Conservation (phyloP, 371 early-diverging fungal species). For the Mortierella sp. region DNA sequence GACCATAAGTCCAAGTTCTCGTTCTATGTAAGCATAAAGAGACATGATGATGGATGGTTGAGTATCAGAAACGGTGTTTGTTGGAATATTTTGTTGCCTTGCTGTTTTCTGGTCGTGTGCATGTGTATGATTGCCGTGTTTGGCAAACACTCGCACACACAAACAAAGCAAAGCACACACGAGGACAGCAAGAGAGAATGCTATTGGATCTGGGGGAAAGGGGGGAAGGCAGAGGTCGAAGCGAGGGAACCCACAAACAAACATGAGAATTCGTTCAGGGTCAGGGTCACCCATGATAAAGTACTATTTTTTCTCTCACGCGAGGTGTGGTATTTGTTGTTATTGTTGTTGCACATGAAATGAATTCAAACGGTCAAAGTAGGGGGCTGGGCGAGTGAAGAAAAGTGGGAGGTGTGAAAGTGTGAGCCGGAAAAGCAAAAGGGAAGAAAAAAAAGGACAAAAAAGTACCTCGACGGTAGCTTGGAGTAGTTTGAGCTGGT, state of each 20-base stretch:
- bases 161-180: not conserved
- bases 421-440: not conserved
- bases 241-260: not conserved
- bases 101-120: not conserved
- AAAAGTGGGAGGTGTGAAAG: not conserved
- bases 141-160: not conserved
- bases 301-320: not conserved
- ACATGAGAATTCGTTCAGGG: not conserved
- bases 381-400: not conserved
- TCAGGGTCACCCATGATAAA: not conserved
- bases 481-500: slow-evolving; percentile 39
- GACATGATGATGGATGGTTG: no score
- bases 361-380: not conserved
- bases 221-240: not conserved
- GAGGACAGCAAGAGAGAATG: not conserved
- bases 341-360: not conserved
- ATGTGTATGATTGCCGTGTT: not conserved
- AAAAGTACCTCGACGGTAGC: slow-evolving; percentile 41
- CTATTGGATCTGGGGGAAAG: no score
- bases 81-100: not conserved
- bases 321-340: slow-evolving; percentile 1
- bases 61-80: not conserved
- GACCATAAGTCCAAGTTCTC: slow-evolving; percentile 56
- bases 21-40: slow-evolving; percentile 16
- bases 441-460: not conserved